phyloP scores from a whole-genome alignment of 345 rosid species.

The Anastatica hierochuntica region DNA sequence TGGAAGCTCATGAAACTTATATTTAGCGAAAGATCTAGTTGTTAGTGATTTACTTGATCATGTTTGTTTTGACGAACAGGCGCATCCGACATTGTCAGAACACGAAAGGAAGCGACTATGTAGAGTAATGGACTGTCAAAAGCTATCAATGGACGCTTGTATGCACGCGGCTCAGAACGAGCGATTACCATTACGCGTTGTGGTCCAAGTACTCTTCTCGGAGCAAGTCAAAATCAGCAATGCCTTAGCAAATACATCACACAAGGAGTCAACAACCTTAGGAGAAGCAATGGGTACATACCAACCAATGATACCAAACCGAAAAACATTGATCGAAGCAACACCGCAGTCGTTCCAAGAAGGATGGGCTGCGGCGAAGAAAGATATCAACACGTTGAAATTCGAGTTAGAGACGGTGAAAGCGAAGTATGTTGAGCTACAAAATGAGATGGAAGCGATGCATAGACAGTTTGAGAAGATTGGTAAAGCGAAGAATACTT shows the following conservation, averaged over 20 bases:
- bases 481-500: conserved; percentile 54
- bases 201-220: conserved; percentile 90
- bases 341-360: conserved; percentile 90
- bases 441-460: conserved; percentile 74
- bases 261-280: conserved; percentile 39
- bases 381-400: conserved; percentile 82
- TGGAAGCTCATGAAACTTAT: too few species aligned
- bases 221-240: conserved; percentile 92
- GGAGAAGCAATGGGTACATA: conserved; percentile 40
- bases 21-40: too few species aligned
- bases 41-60: too few species aligned
- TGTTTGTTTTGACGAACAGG: conserved; percentile 33
- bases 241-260: conserved; percentile 53
- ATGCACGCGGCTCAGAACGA: conserved; percentile 98
- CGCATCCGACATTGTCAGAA: conserved; percentile 88
- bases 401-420: conserved; percentile 85
- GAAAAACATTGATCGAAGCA: conserved; percentile 78
- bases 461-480: conserved; percentile 78
- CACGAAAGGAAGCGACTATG: conserved; percentile 94
- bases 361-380: conserved; percentile 89
- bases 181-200: conserved; percentile 78
- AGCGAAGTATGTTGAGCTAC: conserved; percentile 77
- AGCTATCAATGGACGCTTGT: conserved; percentile 92
- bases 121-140: conserved; percentile 94
- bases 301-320: conserved; percentile 68